phyloP scores from a whole-genome alignment of 2,329 filamentous ascomycete genomes.

The Camillea tinctor region DNA sequence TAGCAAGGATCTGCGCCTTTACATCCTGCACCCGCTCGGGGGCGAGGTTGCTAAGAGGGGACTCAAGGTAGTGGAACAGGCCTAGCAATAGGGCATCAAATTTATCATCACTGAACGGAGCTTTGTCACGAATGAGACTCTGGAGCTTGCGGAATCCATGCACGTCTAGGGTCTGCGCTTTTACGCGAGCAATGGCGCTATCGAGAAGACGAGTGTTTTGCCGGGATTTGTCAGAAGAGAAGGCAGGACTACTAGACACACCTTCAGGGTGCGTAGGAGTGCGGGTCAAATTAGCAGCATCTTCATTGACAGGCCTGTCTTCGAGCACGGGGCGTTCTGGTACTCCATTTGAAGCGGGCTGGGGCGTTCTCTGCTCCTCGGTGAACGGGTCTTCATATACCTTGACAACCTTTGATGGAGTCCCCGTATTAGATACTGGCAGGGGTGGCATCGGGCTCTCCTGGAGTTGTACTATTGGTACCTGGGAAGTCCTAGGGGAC shows the following conservation, averaged over 20 bases:
- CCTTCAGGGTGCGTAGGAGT: conserved; percentile 17
- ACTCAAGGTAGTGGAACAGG: conserved; percentile 70
- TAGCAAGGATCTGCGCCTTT: conserved; percentile 71
- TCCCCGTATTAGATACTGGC: conserved; percentile 18
- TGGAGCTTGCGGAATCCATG: conserved; percentile 80
- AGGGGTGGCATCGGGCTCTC: conserved; percentile 9
- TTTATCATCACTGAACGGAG: conserved; percentile 63
- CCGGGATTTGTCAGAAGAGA: conserved; percentile 52
- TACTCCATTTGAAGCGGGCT: conserved; percentile 41
- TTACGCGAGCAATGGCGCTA: conserved; percentile 73
- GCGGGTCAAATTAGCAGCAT: conserved; percentile 37
- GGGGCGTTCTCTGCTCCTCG: conserved; percentile 45
- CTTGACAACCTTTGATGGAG: conserved; percentile 43
- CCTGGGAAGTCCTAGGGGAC: conserved; percentile 32
- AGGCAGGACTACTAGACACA: conserved; percentile 19
- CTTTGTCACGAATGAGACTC: conserved; percentile 67
- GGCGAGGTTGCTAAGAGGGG: conserved; percentile 52
- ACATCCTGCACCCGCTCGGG: conserved; percentile 68
- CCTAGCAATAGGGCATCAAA: conserved; percentile 67
- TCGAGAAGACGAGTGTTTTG: conserved; percentile 64
- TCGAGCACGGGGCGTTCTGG: conserved; percentile 50
- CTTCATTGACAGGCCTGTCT: conserved; percentile 61
- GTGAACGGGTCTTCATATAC: conserved; percentile 65
- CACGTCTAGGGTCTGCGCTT: conserved; percentile 70
- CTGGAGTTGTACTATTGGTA: conserved; percentile 29